These are phyloP conservation scores for Neckera pumila DNA, from an alignment of 225 moss, liverwort and hornwort species.

Conservation along the genomic window DNA sequence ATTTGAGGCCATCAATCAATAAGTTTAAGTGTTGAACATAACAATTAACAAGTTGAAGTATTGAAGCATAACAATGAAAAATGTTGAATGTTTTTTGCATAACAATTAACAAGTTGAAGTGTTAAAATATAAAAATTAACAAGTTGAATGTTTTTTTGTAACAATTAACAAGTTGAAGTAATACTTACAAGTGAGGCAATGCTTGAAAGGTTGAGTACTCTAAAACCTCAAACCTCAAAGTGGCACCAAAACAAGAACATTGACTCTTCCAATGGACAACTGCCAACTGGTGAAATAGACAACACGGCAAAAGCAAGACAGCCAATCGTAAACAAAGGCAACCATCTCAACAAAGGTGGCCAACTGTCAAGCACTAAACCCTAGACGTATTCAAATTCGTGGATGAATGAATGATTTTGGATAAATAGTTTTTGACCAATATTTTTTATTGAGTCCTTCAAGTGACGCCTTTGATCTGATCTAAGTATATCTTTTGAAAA, in stretches of 20 bases:
- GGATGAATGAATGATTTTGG: neutral
- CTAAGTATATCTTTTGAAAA: neutral
- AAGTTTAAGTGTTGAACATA: too few relatives aligned
- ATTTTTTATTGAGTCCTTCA: neutral
- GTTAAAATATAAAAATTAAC: too few relatives aligned
- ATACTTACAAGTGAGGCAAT: neutral
- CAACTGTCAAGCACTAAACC: accelerated
- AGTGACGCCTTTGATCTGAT: neutral
- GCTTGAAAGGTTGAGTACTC: neutral
- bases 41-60: too few relatives aligned
- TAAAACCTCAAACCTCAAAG: neutral
- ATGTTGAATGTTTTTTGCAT: too few relatives aligned
- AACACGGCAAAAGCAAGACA: neutral
- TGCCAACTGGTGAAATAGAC: too few relatives aligned
- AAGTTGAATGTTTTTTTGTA: too few relatives aligned
- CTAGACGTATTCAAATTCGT: neutral
- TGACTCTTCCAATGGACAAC: neutral
- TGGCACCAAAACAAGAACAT: neutral
- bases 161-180: too few relatives aligned
- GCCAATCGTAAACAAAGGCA: neutral
- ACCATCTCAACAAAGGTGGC: neutral
- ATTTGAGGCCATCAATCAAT: too few relatives aligned
- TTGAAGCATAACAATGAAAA: too few relatives aligned
- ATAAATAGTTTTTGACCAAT: accelerated
- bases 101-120: neutral